phyloP scores from a whole-genome alignment of 2,329 filamentous ascomycete genomes.

The Aspergillus clavatus region DNA sequence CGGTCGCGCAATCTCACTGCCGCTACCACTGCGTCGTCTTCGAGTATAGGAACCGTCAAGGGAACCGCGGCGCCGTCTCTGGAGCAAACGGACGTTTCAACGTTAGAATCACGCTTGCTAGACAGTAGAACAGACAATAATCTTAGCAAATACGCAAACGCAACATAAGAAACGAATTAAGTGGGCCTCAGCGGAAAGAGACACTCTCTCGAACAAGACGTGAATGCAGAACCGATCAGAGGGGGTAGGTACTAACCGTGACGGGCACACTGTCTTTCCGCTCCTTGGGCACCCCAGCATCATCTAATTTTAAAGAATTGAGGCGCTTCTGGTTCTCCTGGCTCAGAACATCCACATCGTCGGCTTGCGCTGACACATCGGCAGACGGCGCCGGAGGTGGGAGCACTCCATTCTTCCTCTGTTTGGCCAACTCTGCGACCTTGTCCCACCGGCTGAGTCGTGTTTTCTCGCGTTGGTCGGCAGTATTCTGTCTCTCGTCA shows the following conservation, averaged over 20 bases:
- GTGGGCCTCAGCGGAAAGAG: constrained; percentile 6
- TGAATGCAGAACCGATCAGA: constrained; percentile 22
- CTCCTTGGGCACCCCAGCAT: constrained; percentile 49
- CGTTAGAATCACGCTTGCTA: constrained; percentile 47
- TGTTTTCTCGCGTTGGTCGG: constrained; percentile 73
- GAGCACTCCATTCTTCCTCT: constrained; percentile 51
- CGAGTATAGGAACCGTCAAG: constrained; percentile 32
- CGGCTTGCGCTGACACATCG: constrained; percentile 46
- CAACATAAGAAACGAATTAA: constrained; percentile 19
- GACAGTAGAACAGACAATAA: constrained; percentile 27
- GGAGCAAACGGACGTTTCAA: constrained; percentile 41
- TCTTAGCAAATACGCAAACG: constrained; percentile 38
- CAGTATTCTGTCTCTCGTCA: constrained; percentile 90
- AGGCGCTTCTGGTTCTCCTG: constrained; percentile 83
- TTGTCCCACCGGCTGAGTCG: constrained; percentile 87
- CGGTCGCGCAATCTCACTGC: constrained; percentile 39
- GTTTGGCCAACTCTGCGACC: constrained; percentile 72
- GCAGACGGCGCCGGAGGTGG: constrained; percentile 36
- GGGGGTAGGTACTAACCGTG: constrained; percentile 41
- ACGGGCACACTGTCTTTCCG: constrained; percentile 37
- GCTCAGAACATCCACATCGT: constrained; percentile 73
- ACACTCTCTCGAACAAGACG: constrained; percentile 21
- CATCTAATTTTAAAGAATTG: constrained; percentile 85
- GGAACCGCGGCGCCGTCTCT: constrained; percentile 44
- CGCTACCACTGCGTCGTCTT: constrained; percentile 39